These are phyloP conservation scores for Sugiyamaella smithiae DNA, from an alignment of 805 yeast species.

Conservation along the genomic window DNA sequence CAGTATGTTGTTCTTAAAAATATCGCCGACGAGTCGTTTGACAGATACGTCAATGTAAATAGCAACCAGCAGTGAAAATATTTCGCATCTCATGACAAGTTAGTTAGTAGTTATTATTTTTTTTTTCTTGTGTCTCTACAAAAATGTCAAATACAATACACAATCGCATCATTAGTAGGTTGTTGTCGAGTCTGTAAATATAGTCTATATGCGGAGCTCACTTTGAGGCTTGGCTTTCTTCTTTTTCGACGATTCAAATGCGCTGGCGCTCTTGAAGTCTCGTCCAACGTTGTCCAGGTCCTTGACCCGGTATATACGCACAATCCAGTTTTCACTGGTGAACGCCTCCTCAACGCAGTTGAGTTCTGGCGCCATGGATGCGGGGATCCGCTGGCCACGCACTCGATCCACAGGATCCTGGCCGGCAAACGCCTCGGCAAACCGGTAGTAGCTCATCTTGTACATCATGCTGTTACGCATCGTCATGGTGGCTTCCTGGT, in stretches of 20 bases:
- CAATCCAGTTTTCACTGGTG: constrained; percentile 96
- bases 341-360: constrained; percentile 89
- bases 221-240: constrained; percentile 24
- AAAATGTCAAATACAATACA: no score
- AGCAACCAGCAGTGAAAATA: constrained; percentile 1
- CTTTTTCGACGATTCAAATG: constrained; percentile 19
- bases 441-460: constrained; percentile 89
- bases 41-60: neutral
- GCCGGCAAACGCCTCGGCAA: constrained; percentile 64
- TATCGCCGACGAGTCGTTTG: constrained; percentile 14
- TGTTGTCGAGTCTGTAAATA: no score
- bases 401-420: constrained; percentile 63
- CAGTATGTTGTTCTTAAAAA: constrained; percentile 22
- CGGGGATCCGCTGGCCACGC: constrained; percentile 72
- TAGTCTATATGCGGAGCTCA: constrained; percentile 21
- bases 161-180: no score
- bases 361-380: constrained; percentile 48
- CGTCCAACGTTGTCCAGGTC: constrained; percentile 87
- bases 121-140: no score
- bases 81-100: neutral
- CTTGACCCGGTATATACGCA: constrained; percentile 88
- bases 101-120: no score
- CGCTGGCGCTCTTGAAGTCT: constrained; percentile 35
- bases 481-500: constrained; percentile 71
- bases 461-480: constrained; percentile 92